phyloP scores from a whole-genome alignment of 2,329 filamentous ascomycete genomes.

The Alternaria hordeiaustralica region DNA sequence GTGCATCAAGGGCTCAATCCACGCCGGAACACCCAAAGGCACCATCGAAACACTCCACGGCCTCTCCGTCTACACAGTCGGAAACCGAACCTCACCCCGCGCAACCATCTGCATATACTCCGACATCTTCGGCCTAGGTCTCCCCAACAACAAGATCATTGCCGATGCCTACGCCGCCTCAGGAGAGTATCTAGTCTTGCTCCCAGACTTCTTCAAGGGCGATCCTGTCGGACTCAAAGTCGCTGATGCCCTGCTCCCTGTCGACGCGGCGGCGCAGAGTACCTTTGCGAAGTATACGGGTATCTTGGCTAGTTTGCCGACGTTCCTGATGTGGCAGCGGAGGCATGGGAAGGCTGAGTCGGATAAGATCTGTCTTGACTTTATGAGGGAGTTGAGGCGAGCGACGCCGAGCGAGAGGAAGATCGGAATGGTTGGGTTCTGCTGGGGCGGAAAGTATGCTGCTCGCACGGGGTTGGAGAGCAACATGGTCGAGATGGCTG shows the following conservation, averaged over 20 bases:
- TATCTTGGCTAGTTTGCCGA: conserved; percentile 38
- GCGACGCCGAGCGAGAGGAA: conserved; percentile 39
- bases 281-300: conserved; percentile 49
- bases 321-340: conserved; percentile 35
- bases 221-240: conserved; percentile 26
- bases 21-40: conserved; percentile 39
- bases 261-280: conserved; percentile 45
- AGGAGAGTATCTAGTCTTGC: conserved; percentile 31
- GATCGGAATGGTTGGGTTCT: conserved; percentile 43
- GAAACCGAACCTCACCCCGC: conserved; percentile 23
- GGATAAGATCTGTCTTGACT: conserved; percentile 46
- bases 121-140: conserved; percentile 30
- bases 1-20: conserved; percentile 46
- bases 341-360: conserved; percentile 43
- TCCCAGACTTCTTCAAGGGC: conserved; percentile 36
- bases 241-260: conserved; percentile 48
- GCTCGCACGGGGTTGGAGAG: conserved; percentile 21
- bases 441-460: conserved; percentile 47
- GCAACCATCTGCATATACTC: conserved; percentile 33
- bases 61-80: conserved; percentile 29
- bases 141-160: conserved; percentile 38
- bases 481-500: conserved; percentile 48
- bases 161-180: conserved; percentile 29
- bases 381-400: conserved; percentile 37
- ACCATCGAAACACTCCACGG: conserved; percentile 23